Percentiles rank a stretch among this genome's conserved stretches.
Conservation (phyloP, 2,329 filamentous ascomycete genomes). For the Sporothrix euskadiensis region DNA sequence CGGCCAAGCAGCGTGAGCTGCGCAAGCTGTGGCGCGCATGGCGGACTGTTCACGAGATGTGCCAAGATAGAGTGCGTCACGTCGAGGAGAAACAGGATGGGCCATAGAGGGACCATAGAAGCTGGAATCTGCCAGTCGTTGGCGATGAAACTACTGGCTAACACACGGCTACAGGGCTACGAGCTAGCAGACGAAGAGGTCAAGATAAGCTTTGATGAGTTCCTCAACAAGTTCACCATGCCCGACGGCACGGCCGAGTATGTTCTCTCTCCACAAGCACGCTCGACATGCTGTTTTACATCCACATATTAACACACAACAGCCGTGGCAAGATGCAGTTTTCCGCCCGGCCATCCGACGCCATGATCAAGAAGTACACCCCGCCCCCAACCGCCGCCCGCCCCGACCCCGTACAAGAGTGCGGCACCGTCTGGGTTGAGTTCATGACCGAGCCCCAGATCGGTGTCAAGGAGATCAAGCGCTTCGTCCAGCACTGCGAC, state of each 20-base stretch:
- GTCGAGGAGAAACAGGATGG: slow-evolving; percentile 26
- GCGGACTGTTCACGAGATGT: slow-evolving; percentile 94
- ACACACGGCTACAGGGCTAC: slow-evolving; percentile 69
- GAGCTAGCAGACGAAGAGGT: slow-evolving; percentile 87
- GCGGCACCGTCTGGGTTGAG: slow-evolving; percentile 90
- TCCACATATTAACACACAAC: not conserved
- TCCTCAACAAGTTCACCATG: slow-evolving; percentile 70
- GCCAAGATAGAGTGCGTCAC: slow-evolving; percentile 74
- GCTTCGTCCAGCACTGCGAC: slow-evolving; percentile 80
- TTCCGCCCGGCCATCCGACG: slow-evolving; percentile 77
- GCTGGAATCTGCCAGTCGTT: not conserved
- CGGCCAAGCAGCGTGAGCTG: slow-evolving; percentile 53
- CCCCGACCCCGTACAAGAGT: slow-evolving; percentile 69
- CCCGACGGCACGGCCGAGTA: slow-evolving; percentile 74
- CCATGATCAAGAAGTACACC: slow-evolving; percentile 84
- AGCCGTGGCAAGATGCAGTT: slow-evolving; percentile 86
- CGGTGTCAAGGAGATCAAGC: slow-evolving; percentile 88
- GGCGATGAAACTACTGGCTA: slow-evolving; percentile 7
- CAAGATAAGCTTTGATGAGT: slow-evolving; percentile 80
- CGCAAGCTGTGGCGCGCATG: slow-evolving; percentile 88
- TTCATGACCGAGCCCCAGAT: slow-evolving; percentile 78
- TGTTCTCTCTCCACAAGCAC: not conserved
- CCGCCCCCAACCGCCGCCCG: slow-evolving; percentile 67
- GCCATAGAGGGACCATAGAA: slow-evolving; percentile 30
- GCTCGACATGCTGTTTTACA: too few relatives aligned